Evolutionary conservation across 352 stramenopile species (phyloP).

Genomic region (Globisporangium nodosum): DNA sequence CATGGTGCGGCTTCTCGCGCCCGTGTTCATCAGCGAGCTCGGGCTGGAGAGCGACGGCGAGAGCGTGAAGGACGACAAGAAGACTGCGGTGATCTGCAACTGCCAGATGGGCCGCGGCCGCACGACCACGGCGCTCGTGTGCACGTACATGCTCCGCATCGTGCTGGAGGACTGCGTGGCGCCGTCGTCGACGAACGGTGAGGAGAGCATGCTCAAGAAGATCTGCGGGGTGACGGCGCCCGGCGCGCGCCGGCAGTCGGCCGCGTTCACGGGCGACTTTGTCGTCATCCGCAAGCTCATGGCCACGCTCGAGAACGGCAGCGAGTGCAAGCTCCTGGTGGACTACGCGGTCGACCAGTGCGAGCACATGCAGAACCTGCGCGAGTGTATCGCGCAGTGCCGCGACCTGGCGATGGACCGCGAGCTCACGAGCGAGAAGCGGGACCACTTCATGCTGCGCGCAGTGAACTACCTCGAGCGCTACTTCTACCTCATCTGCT

Average conservation of each 20-base stretch:
- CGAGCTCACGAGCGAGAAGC: conserved; percentile 56
- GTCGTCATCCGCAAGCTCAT: conserved; percentile 72
- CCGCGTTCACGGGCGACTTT: conserved; percentile 51
- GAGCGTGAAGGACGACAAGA: conserved; percentile 17
- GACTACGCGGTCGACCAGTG: conserved; percentile 74
- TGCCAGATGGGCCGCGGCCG: conserved; percentile 88
- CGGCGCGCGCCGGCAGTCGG: conserved; percentile 41
- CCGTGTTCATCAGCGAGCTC: conserved; percentile 61
- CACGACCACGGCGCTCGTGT: conserved; percentile 86
- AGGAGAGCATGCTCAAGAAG: conserved; percentile 19
- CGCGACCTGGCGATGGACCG: conserved; percentile 71
- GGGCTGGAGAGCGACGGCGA: conserved; percentile 12
- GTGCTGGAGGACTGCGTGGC: conserved; percentile 43
- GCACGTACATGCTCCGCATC: conserved; percentile 81
- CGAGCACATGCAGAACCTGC: conserved; percentile 82
- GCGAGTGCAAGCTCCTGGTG: conserved; percentile 52
- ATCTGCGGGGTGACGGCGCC: conserved; percentile 7
- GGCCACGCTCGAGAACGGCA: conserved; percentile 65
- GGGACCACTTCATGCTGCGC: conserved; percentile 79
- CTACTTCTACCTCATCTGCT: conserved; percentile 89
- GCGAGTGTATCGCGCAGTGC: conserved; percentile 78
- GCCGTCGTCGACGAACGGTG: conserved; percentile 4
- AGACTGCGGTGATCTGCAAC: conserved; percentile 83
- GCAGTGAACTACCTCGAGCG: conserved; percentile 87
- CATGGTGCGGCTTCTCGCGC: conserved; percentile 67